Evolutionary conservation across 2,329 filamentous ascomycete species (phyloP).

Genomic region (Cryphonectria radicalis): DNA sequence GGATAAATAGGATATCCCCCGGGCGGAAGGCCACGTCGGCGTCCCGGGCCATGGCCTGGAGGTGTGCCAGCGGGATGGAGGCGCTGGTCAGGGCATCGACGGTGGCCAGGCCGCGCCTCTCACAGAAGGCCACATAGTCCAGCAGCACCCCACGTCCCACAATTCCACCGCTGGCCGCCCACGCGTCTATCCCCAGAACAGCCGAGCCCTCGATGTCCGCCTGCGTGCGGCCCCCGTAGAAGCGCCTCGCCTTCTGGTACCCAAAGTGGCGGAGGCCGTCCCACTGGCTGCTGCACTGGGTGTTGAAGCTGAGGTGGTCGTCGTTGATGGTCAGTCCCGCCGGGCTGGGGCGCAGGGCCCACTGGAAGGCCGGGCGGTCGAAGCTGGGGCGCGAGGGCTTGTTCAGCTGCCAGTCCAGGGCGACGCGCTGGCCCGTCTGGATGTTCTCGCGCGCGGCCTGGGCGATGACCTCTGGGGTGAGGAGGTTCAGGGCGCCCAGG

Average conservation of each 20-base stretch:
- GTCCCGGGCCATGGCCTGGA: slow-evolving; percentile 4
- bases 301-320: slow-evolving; percentile 49
- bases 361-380: slow-evolving; percentile 7
- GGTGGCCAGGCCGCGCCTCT: not conserved
- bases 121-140: slow-evolving; percentile 15
- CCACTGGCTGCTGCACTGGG: slow-evolving; percentile 54
- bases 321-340: slow-evolving; percentile 7
- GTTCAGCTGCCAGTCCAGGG: slow-evolving; percentile 29
- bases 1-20: slow-evolving; percentile 20
- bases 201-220: slow-evolving; percentile 1
- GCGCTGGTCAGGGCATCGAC: slow-evolving; percentile 8
- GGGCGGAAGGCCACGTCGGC: slow-evolving; percentile 3
- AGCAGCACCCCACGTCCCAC: slow-evolving; percentile 23
- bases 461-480: slow-evolving; percentile 31
- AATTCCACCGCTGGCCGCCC: slow-evolving; percentile 11
- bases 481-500: slow-evolving; percentile 33
- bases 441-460: slow-evolving; percentile 26
- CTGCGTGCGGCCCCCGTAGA: slow-evolving; percentile 12
- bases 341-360: not conserved
- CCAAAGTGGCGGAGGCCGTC: slow-evolving; percentile 51
- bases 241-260: slow-evolving; percentile 19
- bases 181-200: slow-evolving; percentile 16
- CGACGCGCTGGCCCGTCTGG: slow-evolving; percentile 23
- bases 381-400: slow-evolving; percentile 17
- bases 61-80: slow-evolving; percentile 7